phyloP scores from a whole-genome alignment of 495 filamentous ascomycete species.

The Chaetomidium leptoderma region DNA sequence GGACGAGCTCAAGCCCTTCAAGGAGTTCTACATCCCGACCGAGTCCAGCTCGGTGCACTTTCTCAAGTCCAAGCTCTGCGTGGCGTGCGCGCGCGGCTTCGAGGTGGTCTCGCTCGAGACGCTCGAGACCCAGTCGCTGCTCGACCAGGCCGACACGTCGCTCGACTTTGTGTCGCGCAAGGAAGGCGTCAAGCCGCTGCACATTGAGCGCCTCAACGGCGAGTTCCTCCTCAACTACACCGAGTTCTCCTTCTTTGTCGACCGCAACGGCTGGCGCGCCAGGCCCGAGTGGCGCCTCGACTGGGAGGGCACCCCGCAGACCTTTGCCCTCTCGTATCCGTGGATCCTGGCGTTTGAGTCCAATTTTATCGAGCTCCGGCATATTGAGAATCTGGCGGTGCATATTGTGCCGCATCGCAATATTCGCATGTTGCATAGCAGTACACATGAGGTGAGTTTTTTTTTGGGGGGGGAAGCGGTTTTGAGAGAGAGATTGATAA shows the following conservation, averaged over 20 bases:
- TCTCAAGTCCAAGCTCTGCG: conserved; percentile 92
- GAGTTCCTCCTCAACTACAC: conserved; percentile 98
- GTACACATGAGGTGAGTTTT: conserved; percentile 80
- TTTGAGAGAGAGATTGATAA: neutral
- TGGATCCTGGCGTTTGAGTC: conserved; percentile 98
- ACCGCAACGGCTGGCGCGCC: conserved; percentile 95
- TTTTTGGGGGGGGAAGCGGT: conserved; percentile 7
- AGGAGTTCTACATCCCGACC: conserved; percentile 98
- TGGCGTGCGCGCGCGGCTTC: conserved; percentile 91
- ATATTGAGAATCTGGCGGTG: conserved; percentile 88
- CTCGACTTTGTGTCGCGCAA: conserved; percentile 92
- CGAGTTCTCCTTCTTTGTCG: conserved; percentile 98
- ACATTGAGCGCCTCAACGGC: conserved; percentile 92
- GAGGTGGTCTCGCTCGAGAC: conserved; percentile 97
- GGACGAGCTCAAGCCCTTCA: conserved; percentile 92
- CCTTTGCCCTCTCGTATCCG: conserved; percentile 88
- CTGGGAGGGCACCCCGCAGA: conserved; percentile 90
- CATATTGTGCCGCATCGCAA: conserved; percentile 94
- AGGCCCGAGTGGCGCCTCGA: conserved; percentile 93
- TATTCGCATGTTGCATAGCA: conserved; percentile 94
- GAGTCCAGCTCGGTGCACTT: conserved; percentile 97
- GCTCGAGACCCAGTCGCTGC: conserved; percentile 90
- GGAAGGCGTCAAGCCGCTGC: conserved; percentile 91
- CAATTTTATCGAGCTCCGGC: conserved; percentile 95
- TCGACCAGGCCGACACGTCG: conserved; percentile 97